Base-by-base conservation (phyloP, 1,139 yeast species). In the Petasospora rhodanensis region DNA sequence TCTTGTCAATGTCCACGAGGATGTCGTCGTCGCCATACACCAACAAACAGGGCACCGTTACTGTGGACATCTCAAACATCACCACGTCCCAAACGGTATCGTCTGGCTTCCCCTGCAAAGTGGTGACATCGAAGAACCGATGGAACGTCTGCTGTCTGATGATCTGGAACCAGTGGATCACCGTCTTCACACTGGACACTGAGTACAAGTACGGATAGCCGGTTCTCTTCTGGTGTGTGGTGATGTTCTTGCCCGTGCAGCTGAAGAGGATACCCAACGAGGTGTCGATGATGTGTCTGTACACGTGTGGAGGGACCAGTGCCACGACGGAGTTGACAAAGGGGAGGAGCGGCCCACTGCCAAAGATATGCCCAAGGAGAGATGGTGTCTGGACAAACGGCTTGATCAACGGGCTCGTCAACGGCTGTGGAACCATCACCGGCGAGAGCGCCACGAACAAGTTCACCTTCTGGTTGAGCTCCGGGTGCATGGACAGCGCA, bases 81-180 rank as follows among this genome's bases (percentile, higher is more conserved):
- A 29, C 28, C 3, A 31, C 37, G 2, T 29, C 18, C 28, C 33
- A 35, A 2, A 4, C 58, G 48, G n/a, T 56, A 9, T 10, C 12
- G 13, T 31, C 29, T 19, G 31, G 37, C 4, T 20, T 10, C 5
- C 16, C 13, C 10, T 18, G 19, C 9, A 18, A 18, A 9, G n/a
- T 13, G 10, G 21, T 18, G 18, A 16, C 49, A 8, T 82, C 93
- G 46, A 77, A 82, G 56, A 73, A 86, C 93, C 83, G 81, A 54
- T 84, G 94, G 55, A 86, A 84, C 28, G 73, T 70, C 30, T 72
- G 73, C 13, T 78, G 66, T 18, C 79, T 64, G 43, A 86, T 85
- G 34, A 86, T 84, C 58, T 86, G 96, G 55, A 86, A 85, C 96
- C 96, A 86, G 56, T 86, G 96, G 18, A 84, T 95, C 26, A 84